Percentiles rank a stretch among this genome's conserved stretches.
These are phyloP conservation scores for Coemansia sp. DNA, from an alignment of 192 early-diverging fungal species.

Conservation along the genomic window DNA sequence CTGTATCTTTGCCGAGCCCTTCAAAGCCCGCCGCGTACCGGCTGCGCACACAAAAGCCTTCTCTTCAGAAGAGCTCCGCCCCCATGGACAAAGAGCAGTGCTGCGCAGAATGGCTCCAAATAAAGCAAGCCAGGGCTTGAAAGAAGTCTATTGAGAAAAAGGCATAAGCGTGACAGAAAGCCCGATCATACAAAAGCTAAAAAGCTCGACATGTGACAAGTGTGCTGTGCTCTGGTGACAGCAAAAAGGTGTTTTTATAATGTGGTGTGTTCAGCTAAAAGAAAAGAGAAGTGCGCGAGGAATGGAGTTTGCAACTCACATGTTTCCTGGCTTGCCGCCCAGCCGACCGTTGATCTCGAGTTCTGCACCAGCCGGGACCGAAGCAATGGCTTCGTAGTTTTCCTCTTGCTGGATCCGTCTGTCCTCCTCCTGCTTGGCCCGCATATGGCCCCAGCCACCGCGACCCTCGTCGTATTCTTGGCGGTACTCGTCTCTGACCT, in stretches of 20 bases:
- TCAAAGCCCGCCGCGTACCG: neutral
- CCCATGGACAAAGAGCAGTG: neutral
- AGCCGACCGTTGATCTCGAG: constrained; percentile 33
- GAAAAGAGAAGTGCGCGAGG: neutral
- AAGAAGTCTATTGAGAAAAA: neutral
- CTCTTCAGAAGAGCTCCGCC: neutral
- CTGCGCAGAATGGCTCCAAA: neutral
- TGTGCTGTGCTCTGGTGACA: neutral
- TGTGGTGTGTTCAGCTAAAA: neutral
- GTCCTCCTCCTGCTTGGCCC: constrained; percentile 65
- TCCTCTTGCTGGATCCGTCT: constrained; percentile 58
- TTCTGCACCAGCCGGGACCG: constrained; percentile 33
- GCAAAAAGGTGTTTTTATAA: neutral
- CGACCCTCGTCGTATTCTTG: constrained; percentile 93
- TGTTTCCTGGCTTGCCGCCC: constrained; percentile 9
- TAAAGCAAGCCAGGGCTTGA: neutral
- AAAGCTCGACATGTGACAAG: neutral
- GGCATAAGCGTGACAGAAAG: neutral
- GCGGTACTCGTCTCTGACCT: constrained; percentile 93
- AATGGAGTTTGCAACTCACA: neutral
- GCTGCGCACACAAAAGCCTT: neutral
- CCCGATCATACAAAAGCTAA: neutral
- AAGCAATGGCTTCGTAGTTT: constrained; percentile 65
- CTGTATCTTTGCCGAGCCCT: neutral
- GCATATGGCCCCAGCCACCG: constrained; percentile 92